Percentiles rank a stretch among this genome's conserved stretches.
phyloP scores from a whole-genome alignment of 176 grass and related monocot species.

The Coix lacrymajobi region DNA sequence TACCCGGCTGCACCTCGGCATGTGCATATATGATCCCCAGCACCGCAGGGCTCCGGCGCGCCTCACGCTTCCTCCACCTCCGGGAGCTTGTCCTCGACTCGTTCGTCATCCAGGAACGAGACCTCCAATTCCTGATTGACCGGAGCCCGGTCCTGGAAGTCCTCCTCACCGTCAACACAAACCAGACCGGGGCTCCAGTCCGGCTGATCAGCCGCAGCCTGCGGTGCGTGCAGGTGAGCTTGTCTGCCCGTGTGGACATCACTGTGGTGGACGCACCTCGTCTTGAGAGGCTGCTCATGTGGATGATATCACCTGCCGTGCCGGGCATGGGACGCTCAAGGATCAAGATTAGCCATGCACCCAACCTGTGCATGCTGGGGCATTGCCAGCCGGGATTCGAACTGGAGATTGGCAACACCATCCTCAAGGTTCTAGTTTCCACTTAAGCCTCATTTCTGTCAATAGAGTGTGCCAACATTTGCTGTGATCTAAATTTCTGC shows the following conservation, averaged over 20 bases:
- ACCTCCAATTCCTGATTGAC: not conserved
- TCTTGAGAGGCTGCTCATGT: not conserved
- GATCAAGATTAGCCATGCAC: not conserved
- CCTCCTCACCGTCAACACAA: not conserved
- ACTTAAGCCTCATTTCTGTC: not conserved
- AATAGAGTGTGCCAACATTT: not conserved
- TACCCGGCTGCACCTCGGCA: not conserved
- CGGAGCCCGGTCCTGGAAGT: not conserved
- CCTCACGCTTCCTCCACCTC: not conserved
- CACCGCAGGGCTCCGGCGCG: not conserved
- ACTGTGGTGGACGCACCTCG: not conserved
- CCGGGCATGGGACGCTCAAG: not conserved
- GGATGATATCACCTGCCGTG: not conserved
- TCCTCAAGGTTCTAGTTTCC: not conserved
- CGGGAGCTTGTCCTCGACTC: not conserved
- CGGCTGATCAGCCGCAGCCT: not conserved
- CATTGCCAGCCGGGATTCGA: not conserved
- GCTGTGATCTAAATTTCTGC: not conserved
- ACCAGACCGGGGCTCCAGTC: not conserved
- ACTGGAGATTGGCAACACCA: not conserved
- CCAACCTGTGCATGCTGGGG: not conserved
- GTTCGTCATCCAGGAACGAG: not conserved
- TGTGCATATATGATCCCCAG: not conserved
- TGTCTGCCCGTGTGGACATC: not conserved
- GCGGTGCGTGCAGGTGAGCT: not conserved